phyloP scores from a whole-genome alignment of 148 eudicot genomes.

The Amaranthus palmeri region DNA sequence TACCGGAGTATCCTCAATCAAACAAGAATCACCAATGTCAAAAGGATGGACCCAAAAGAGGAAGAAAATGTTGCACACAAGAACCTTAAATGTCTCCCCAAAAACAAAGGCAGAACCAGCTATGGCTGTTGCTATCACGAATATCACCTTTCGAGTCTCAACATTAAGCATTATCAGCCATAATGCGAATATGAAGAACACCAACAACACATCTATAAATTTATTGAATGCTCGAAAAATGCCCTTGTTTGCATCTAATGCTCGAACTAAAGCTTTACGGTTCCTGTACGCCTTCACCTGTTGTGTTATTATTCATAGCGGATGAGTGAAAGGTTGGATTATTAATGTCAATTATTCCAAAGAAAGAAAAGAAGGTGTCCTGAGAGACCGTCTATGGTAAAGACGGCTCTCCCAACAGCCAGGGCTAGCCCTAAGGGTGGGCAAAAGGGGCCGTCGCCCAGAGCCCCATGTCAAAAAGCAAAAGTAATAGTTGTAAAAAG shows the following conservation, averaged over 20 bases:
- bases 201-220: slow-evolving; percentile 12
- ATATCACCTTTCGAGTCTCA: slow-evolving; percentile 18
- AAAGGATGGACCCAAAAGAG: slow-evolving; percentile 25
- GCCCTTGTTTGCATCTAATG: slow-evolving; percentile 13
- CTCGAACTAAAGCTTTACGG: slow-evolving; percentile 12
- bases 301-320: too few relatives aligned
- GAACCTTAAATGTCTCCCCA: slow-evolving; percentile 7
- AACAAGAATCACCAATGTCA: slow-evolving; percentile 29
- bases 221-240: slow-evolving; percentile 12
- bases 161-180: slow-evolving; percentile 25
- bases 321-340: too few relatives aligned
- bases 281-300: slow-evolving; percentile 16
- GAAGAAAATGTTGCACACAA: slow-evolving; percentile 13
- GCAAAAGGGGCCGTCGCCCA: too few relatives aligned
- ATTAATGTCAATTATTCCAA: too few relatives aligned
- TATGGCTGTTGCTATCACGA: slow-evolving; percentile 13
- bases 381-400: too few relatives aligned
- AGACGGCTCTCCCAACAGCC: too few relatives aligned
- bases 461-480: too few relatives aligned
- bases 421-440: too few relatives aligned
- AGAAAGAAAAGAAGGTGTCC: too few relatives aligned
- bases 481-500: too few relatives aligned
- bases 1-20: slow-evolving; percentile 16
- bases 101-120: slow-evolving; percentile 28
- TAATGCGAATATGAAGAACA: slow-evolving; percentile 14